Evolutionary conservation across 2,329 filamentous ascomycete species (phyloP).

Genomic region (Alternaria novae-zelandiae): DNA sequence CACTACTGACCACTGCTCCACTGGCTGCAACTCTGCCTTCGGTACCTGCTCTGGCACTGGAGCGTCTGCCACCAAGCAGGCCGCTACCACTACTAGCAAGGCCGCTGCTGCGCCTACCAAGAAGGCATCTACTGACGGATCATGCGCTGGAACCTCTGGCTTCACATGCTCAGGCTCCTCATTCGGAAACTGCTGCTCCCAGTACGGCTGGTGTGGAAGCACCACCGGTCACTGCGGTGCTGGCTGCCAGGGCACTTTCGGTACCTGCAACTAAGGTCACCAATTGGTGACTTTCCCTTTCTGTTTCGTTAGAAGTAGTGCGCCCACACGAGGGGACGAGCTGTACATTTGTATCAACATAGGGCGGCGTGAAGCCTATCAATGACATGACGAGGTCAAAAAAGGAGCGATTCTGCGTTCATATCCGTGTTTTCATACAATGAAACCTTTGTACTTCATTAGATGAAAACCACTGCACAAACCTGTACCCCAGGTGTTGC

Average conservation of each 20-base stretch:
- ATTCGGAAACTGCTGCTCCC: slow-evolving; percentile 55
- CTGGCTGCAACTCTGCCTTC: slow-evolving; percentile 43
- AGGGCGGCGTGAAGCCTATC: not conserved
- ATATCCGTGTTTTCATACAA: not conserved
- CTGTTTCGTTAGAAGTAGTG: not conserved
- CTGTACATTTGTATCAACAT: not conserved
- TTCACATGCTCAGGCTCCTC: slow-evolving; percentile 51
- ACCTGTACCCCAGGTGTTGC: not conserved
- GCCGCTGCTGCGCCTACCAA: slow-evolving; percentile 16
- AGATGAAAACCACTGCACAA: not conserved
- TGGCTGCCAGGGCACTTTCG: slow-evolving; percentile 43
- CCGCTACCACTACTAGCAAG: not conserved
- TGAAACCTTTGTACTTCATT: not conserved
- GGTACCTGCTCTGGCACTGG: slow-evolving; percentile 32
- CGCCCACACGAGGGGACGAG: not conserved
- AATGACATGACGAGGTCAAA: not conserved
- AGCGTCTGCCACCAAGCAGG: slow-evolving; percentile 2
- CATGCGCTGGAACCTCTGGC: slow-evolving; percentile 29
- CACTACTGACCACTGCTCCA: slow-evolving; percentile 36
- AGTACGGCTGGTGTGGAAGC: slow-evolving; percentile 50
- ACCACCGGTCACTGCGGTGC: slow-evolving; percentile 37
- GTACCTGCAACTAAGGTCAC: slow-evolving; percentile 32
- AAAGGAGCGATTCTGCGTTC: not conserved
- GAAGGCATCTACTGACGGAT: slow-evolving; percentile 35
- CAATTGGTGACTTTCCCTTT: not conserved